phyloP scores from a whole-genome alignment of 768 basidiomycete species.

The Lactifluus pinguis region DNA sequence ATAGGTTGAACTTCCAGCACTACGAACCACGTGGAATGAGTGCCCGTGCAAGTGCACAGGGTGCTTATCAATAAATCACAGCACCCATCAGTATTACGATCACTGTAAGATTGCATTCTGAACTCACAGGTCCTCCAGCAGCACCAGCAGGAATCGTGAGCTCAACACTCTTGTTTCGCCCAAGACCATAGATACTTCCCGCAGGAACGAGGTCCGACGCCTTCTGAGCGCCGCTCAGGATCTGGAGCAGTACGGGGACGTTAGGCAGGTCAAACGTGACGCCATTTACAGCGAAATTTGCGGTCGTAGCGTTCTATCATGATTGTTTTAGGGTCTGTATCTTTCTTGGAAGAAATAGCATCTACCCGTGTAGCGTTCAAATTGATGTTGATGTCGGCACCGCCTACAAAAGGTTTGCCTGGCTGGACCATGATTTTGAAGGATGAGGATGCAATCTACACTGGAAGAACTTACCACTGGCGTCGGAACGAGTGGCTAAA shows the following conservation, averaged over 20 bases:
- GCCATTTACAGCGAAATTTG: not conserved
- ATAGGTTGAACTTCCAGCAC: constrained; percentile 8
- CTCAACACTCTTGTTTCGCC: constrained; percentile 39
- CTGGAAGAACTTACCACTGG: constrained; percentile 7
- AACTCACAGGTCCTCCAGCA: not conserved
- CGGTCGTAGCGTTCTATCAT: not conserved
- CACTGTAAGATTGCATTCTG: no score
- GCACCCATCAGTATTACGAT: not conserved
- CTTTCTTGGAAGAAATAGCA: not conserved
- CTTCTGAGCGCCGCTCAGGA: constrained; percentile 25
- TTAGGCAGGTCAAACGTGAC: not conserved
- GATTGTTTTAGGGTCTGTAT: not conserved
- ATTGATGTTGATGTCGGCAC: constrained; percentile 6
- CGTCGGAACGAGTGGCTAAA: not conserved
- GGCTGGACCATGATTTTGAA: not conserved
- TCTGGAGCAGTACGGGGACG: constrained; percentile 10
- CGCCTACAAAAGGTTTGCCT: not conserved
- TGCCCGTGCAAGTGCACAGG: constrained; percentile 12
- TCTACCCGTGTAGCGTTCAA: constrained; percentile 7
- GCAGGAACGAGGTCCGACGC: constrained; percentile 40
- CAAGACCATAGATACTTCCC: constrained; percentile 39
- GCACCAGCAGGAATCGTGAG: constrained; percentile 22
- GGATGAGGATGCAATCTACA: not conserved
- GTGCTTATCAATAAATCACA: not conserved
- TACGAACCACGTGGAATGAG: constrained; percentile 12